Base-by-base conservation (phyloP, 139 green algal genomes). In the Gonium pectorale region DNA sequence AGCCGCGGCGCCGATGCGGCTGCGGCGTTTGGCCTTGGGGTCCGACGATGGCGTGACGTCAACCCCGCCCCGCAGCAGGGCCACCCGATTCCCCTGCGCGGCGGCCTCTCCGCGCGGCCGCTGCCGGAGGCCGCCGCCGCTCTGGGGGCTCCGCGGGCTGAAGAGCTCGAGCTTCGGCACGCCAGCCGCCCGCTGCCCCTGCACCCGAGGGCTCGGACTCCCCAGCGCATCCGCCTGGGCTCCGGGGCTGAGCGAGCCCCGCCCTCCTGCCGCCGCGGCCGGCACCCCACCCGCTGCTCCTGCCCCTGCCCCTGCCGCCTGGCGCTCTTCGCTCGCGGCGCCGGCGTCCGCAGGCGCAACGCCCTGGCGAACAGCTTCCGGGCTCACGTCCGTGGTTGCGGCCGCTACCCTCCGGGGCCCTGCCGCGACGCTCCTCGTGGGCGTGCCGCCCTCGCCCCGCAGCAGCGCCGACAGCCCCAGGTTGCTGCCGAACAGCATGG, bases 21-120 rank as follows among this genome's bases (percentile, higher is more conserved):
- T 83, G 31, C 77, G 77, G 3, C 77, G 60, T 62, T 72, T 71
- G 9, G 77, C 77, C 43, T 83, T 83, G 8, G 77, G 77, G 43
- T 83, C 77, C 1, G 77, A 83, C 5, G 77, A 83, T 0, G 77
- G 77, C 24, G 77, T 83, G 27, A 83, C 60, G 15, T 83, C 77
- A 0, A 64, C 43, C 0, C 6, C 54, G 29, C 59, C 27, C 2
- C 75, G 75, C 59, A 82, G 59, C 40, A 19, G 15, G 21, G 75
- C 27, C 35, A 49, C n/a, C 3, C 59, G 56, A n/a, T n/a, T n/a
- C n/a, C n/a, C n/a, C 29, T 43, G 56, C 38, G 43, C 0, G 26
- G 60, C 31, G 44, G 31, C 29, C 31, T 49, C 17, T 33, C 15
- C n/a, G n/a, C 31, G 62, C 43, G 29, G 38, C 64, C 31, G 17